Conservation (phyloP, 2,329 filamentous ascomycete species). For the Allantophomopsis lycopodina region DNA sequence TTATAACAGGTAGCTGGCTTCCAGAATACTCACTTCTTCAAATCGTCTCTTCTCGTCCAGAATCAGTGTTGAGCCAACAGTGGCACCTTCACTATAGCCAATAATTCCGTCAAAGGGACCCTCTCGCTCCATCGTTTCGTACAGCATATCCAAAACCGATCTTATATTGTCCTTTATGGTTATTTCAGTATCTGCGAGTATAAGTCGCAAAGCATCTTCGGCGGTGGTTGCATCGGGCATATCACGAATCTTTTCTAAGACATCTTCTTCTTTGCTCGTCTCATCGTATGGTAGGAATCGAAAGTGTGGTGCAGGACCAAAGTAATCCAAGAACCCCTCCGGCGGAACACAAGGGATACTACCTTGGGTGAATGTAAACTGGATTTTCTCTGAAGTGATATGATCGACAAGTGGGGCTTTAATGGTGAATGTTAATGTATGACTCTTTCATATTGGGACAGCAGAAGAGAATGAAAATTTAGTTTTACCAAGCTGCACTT, state of each 20-base stretch:
- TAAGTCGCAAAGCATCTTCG: conserved; percentile 10
- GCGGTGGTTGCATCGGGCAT: conserved; percentile 10
- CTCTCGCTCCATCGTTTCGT: conserved; percentile 28
- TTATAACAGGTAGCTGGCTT: no score
- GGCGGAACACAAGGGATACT: conserved; percentile 32
- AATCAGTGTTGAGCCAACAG: conserved; percentile 35
- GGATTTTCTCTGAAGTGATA: conserved; percentile 25
- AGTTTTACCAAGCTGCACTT: conserved; percentile 32
- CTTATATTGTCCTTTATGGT: conserved; percentile 10
- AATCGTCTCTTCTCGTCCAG: conserved; percentile 31
- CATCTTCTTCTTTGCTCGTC: conserved; percentile 7
- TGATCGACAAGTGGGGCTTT: conserved; percentile 32
- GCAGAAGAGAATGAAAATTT: neutral
- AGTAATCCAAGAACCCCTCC: conserved; percentile 37
- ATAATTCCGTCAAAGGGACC: conserved; percentile 36
- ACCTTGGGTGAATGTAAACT: conserved; percentile 37
- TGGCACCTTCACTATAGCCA: conserved; percentile 45
- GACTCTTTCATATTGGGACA: no score
- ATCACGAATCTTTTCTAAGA: conserved; percentile 10
- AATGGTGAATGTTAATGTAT: neutral
- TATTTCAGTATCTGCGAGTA: conserved; percentile 6
- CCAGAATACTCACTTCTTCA: conserved; percentile 5
- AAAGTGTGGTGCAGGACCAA: conserved; percentile 14
- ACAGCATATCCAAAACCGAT: conserved; percentile 16
- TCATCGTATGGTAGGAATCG: conserved; percentile 38